phyloP scores from a whole-genome alignment of 768 basidiomycete species.

The Antrodiella citrinella region DNA sequence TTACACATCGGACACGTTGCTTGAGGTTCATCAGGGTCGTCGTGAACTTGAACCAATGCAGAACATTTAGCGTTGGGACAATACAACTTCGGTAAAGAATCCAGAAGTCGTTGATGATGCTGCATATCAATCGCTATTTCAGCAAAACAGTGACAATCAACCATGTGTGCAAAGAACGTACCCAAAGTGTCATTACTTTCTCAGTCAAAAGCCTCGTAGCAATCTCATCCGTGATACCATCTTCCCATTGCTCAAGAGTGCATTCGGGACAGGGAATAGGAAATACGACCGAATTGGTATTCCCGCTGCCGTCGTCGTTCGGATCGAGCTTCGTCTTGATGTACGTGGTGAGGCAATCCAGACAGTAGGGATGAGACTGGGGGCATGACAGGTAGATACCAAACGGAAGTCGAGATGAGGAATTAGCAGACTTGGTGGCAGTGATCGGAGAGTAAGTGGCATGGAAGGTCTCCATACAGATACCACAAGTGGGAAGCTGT shows the following conservation, averaged over 20 bases:
- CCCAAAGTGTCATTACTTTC: slow-evolving; percentile 29
- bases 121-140: no score
- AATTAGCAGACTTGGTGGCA: slow-evolving; percentile 27
- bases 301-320: slow-evolving; percentile 22
- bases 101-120: slow-evolving; percentile 29
- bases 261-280: slow-evolving; percentile 33
- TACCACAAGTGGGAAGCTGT: slow-evolving; percentile 25
- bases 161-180: slow-evolving; percentile 7
- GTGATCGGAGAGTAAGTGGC: slow-evolving; percentile 25
- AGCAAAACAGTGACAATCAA: neutral
- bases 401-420: slow-evolving; percentile 26
- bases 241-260: slow-evolving; percentile 21
- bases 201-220: slow-evolving; percentile 25
- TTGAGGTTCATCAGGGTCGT: slow-evolving; percentile 26
- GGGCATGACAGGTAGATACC: slow-evolving; percentile 30
- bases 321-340: slow-evolving; percentile 29
- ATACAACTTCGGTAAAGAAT: slow-evolving; percentile 27
- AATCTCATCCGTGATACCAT: slow-evolving; percentile 29
- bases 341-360: slow-evolving; percentile 26
- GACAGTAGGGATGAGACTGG: slow-evolving; percentile 27
- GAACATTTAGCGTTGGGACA: slow-evolving; percentile 33
- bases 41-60: slow-evolving; percentile 25
- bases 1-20: slow-evolving; percentile 28
- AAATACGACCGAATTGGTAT: slow-evolving; percentile 23
- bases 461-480: slow-evolving; percentile 32